phyloP scores from a whole-genome alignment of 768 basidiomycete species.

The Hypsizygus marmoreus region DNA sequence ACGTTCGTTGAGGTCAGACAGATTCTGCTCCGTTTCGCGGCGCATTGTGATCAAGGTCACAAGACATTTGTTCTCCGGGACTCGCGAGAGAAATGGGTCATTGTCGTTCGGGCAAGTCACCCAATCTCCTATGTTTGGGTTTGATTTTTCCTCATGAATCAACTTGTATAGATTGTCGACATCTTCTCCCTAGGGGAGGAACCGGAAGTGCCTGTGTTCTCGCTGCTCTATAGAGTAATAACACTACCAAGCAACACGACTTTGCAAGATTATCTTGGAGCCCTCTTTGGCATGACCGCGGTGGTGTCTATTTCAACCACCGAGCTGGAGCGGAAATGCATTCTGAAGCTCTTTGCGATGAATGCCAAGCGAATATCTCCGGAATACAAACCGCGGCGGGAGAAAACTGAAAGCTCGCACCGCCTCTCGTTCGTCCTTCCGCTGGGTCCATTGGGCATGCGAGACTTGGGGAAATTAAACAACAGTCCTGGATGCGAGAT shows the following conservation, averaged over 20 bases:
- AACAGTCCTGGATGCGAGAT: constrained; percentile 36
- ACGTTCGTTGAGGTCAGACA: constrained; percentile 32
- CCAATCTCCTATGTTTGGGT: not conserved
- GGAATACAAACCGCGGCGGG: constrained; percentile 22
- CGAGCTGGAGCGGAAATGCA: constrained; percentile 32
- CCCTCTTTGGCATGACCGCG: constrained; percentile 8
- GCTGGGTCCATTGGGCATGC: constrained; percentile 33
- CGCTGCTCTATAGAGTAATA: constrained; percentile 28
- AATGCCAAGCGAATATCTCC: constrained; percentile 33
- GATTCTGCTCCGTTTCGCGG: constrained; percentile 22
- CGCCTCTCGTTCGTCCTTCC: constrained; percentile 37
- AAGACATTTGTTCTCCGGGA: constrained; percentile 23
- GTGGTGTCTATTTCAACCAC: constrained; percentile 17
- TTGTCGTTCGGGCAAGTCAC: constrained; percentile 23
- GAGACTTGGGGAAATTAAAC: constrained; percentile 38
- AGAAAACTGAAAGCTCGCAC: constrained; percentile 22
- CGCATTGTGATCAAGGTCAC: constrained; percentile 15
- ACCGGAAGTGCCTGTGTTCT: constrained; percentile 25
- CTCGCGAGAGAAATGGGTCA: constrained; percentile 18
- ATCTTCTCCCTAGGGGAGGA: constrained; percentile 20
- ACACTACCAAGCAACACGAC: constrained; percentile 13
- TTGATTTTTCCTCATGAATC: not conserved
- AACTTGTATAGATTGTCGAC: constrained; percentile 22
- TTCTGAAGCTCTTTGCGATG: constrained; percentile 31
- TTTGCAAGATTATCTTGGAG: constrained; percentile 14